These are phyloP conservation scores for Sanghuangporus baumii DNA, from an alignment of 1,284 basidiomycete genomes.

Conservation along the genomic window DNA sequence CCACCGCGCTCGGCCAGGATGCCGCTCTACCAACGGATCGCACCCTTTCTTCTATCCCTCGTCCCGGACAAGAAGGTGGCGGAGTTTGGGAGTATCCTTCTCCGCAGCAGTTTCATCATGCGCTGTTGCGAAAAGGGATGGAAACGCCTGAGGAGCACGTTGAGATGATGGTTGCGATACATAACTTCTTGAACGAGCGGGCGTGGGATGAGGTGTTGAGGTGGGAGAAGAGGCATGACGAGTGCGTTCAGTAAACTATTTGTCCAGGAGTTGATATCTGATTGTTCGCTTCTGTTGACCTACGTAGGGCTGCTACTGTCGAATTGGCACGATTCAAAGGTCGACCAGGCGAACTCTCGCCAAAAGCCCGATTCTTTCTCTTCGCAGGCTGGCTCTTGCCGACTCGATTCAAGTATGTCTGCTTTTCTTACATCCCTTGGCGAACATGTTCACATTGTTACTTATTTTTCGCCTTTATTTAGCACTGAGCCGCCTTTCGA, in stretches of 20 bases:
- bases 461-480: constrained; percentile 2
- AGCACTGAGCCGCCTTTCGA: constrained; percentile 94
- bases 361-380: constrained; percentile 84
- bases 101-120: constrained; percentile 98
- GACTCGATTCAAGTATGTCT: constrained; percentile 79
- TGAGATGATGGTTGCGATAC: constrained; percentile 96
- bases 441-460: not conserved
- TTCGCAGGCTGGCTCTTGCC: constrained; percentile 87
- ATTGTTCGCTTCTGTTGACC: not conserved
- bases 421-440: not conserved
- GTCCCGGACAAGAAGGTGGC: constrained; percentile 39
- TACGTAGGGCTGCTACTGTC: constrained; percentile 40
- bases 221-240: constrained; percentile 79
- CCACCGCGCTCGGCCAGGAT: constrained; percentile 53
- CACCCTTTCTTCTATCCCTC: constrained; percentile 81
- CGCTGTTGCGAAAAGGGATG: constrained; percentile 94
- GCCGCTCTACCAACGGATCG: constrained; percentile 70
- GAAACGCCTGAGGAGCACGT: constrained; percentile 96
- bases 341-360: constrained; percentile 82
- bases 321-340: constrained; percentile 86
- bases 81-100: constrained; percentile 93
- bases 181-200: constrained; percentile 96
- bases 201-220: constrained; percentile 94
- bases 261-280: not conserved
- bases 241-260: constrained; percentile 36